Evolutionary conservation across 768 basidiomycete genomes (phyloP), one percentile per base, ranked within the genome.

Genomic region (Lentinula edodes): DNA sequence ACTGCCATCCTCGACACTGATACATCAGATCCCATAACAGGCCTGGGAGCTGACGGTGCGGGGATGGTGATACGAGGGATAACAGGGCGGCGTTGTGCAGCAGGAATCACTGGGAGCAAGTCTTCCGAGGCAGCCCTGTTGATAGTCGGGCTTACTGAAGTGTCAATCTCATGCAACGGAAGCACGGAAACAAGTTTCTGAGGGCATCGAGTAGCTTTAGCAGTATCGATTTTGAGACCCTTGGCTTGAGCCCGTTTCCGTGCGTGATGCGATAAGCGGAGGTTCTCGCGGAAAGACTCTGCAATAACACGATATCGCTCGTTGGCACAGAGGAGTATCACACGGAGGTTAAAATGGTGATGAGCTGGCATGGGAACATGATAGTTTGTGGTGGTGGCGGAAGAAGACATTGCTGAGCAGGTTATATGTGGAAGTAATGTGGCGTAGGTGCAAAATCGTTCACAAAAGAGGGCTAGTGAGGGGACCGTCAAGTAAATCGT

Each of bases 201-300:
- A 5, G 79, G 75, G 58, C 79, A 80, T 16, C 67, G 67, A 42
- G 72, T 68, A 0, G 84, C 83, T 28, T 68, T 72, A 15, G 67
- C 64, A 28, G 79, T 75, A 70, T 81, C 74, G 52, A 87, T 71
- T 6, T 61, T 65, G 38, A 86, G 80, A 34, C 78, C 74, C n/a
- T 80, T 75, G 13, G 62, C 62, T 12, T 62, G 65, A 4, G 85
- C 85, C 28, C 73, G 79, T n/a, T 68, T 74, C 59, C 77, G 79
- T 9, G 85, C 85, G 65, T 80, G 81, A 62, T 75, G 64, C 0
- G 80, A 80, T 15, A 73, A 76, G 8, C 52, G 69, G 5, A 71
- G 68, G 3, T 71, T 62, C 23, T 64, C 65, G 53, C 83, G 81
- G 28, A 74, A 67, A 42, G 68, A 66, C 36, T 68, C 67, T 2